A percentile compares a stretch with the other conserved stretches of the same genome.
Evolutionary conservation across 2,329 filamentous ascomycete genomes (phyloP).

Genomic region (Colletotrichum ledebouriae): DNA sequence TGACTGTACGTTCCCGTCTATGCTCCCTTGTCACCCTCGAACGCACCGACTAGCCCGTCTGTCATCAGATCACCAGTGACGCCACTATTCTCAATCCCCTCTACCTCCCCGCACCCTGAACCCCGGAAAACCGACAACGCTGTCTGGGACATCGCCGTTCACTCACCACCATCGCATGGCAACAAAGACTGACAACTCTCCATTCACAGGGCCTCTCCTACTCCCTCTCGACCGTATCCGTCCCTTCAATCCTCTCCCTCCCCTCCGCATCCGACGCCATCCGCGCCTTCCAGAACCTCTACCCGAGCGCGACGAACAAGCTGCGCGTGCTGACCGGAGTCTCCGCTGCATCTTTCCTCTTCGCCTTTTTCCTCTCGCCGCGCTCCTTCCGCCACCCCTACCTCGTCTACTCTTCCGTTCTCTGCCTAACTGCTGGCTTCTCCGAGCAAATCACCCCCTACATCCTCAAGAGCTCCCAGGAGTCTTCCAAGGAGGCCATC

Average conservation of each 20-base stretch:
- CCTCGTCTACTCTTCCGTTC: slow-evolving; percentile 84
- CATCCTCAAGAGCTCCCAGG: slow-evolving; percentile 50
- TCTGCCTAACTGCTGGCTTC: slow-evolving; percentile 73
- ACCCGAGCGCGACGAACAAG: slow-evolving; percentile 73
- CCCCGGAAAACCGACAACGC: not conserved
- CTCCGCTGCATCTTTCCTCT: slow-evolving; percentile 78
- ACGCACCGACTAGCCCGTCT: slow-evolving; percentile 14
- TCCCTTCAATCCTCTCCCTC: slow-evolving; percentile 85
- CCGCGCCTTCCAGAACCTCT: slow-evolving; percentile 78
- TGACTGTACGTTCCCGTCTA: slow-evolving; percentile 76
- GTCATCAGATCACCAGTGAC: slow-evolving; percentile 32
- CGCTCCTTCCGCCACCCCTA: slow-evolving; percentile 86
- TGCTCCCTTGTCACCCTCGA: not conserved
- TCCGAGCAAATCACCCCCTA: slow-evolving; percentile 63
- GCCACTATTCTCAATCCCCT: slow-evolving; percentile 35
- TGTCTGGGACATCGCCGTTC: not conserved
- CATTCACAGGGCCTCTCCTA: slow-evolving; percentile 84
- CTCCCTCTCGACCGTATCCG: slow-evolving; percentile 80
- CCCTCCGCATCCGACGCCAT: slow-evolving; percentile 80
- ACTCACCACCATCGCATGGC: not conserved
- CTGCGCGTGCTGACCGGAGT: slow-evolving; percentile 76
- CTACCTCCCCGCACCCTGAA: slow-evolving; percentile 34
- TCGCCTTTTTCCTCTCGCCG: slow-evolving; percentile 84
- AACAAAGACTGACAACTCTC: slow-evolving; percentile 21
- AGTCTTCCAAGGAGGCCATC: slow-evolving; percentile 46